Evolutionary conservation across 805 yeast genomes (phyloP).

Genomic region (Spathaspora hagerdaliae): DNA sequence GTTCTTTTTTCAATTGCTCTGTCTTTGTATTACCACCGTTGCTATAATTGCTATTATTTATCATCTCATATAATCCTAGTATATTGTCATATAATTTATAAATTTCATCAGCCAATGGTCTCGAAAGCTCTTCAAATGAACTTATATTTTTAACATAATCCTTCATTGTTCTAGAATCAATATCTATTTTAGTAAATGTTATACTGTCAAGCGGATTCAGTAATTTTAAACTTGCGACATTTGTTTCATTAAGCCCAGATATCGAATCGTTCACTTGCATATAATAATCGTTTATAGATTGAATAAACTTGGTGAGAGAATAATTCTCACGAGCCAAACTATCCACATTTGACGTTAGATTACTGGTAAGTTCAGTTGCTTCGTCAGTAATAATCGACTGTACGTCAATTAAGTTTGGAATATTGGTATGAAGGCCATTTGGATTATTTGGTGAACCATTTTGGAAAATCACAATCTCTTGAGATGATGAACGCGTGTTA

Average conservation of each 20-base stretch:
- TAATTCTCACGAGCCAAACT: constrained; percentile 33
- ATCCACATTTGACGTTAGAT: constrained; percentile 28
- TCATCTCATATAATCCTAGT: constrained; percentile 8
- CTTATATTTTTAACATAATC: constrained; percentile 28
- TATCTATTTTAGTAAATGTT: constrained; percentile 17
- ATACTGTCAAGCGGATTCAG: constrained; percentile 26
- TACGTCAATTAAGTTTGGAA: background rate
- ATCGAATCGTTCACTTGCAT: constrained; percentile 13
- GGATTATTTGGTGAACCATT: constrained; percentile 31
- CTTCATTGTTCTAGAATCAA: constrained; percentile 10
- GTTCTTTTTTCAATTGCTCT: constrained; percentile 26
- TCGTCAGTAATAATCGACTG: constrained; percentile 3
- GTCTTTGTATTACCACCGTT: constrained; percentile 4
- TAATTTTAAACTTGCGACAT: background rate
- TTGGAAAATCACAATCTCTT: constrained; percentile 10
- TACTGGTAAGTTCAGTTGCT: constrained; percentile 2
- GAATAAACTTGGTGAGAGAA: constrained; percentile 29
- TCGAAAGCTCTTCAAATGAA: constrained; percentile 29
- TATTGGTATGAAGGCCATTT: constrained; percentile 9
- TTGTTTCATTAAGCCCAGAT: background rate
- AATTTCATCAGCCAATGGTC: constrained; percentile 31
- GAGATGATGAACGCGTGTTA: constrained; percentile 18
- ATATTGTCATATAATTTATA: constrained; percentile 33
- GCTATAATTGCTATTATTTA: constrained; percentile 4
- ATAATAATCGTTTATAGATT: constrained; percentile 24